Conservation (phyloP, 768 basidiomycete species). For the Panus rudis region DNA sequence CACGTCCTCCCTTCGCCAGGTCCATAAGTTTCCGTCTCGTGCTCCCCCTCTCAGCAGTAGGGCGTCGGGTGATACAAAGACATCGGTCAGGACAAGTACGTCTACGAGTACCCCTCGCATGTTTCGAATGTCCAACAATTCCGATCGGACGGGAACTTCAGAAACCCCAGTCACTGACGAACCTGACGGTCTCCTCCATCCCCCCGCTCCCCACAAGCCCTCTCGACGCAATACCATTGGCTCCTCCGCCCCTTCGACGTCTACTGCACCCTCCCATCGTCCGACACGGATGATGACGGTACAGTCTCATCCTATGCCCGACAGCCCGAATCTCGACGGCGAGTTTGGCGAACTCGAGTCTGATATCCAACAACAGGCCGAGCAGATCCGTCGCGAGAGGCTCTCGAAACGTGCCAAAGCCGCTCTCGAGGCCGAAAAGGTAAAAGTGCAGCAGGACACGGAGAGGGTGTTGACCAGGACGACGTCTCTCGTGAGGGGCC, state of each 20-base stretch:
- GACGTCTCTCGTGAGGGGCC: slow-evolving; percentile 18
- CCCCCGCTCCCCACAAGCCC: slow-evolving; percentile 35
- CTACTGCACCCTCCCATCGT: slow-evolving; percentile 10
- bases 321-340: slow-evolving; percentile 23
- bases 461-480: slow-evolving; percentile 41
- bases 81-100: slow-evolving; percentile 27
- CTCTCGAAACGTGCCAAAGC: slow-evolving; percentile 63
- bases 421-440: slow-evolving; percentile 52
- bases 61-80: slow-evolving; percentile 45
- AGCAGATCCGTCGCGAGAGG: slow-evolving; percentile 77
- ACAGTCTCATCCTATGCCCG: slow-evolving; percentile 9
- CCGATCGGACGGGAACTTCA: slow-evolving; percentile 13
- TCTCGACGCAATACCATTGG: slow-evolving; percentile 69
- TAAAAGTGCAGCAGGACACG: slow-evolving; percentile 56
- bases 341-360: slow-evolving; percentile 54
- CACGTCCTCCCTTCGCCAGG: slow-evolving; percentile 20
- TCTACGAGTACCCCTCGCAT: slow-evolving; percentile 4
- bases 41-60: slow-evolving; percentile 29
- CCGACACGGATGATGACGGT: slow-evolving; percentile 16
- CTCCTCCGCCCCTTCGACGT: slow-evolving; percentile 24
- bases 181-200: slow-evolving; percentile 46
- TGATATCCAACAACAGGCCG: slow-evolving; percentile 86
- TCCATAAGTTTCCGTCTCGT: slow-evolving; percentile 18
- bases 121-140: slow-evolving; percentile 5
- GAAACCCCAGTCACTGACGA: slow-evolving; percentile 20